Evolutionary conservation across 2,329 filamentous ascomycete species (phyloP), one percentile per base, ranked within the genome.

Genomic region (Fusarium multiceps): DNA sequence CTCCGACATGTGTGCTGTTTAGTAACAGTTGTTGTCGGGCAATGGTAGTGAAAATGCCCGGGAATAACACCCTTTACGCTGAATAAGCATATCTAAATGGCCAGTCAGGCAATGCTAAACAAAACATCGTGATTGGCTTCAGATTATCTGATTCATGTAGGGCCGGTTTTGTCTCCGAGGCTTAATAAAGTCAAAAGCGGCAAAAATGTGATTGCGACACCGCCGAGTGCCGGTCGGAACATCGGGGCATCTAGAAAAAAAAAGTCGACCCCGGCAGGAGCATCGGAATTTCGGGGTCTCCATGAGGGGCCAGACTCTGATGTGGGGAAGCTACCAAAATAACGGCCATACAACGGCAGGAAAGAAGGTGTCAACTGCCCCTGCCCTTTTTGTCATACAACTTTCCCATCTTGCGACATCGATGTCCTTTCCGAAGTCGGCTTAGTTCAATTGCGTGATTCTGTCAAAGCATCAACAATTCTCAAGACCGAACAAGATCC

Each of bases 361-460:
- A 2, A 23, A 1, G 0, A 0, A 2, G 0, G 8, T 7, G 1
- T 10, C 11, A 12, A 2, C 10, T 66, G 51, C 20, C 7, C 1
- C 23, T 9, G 27, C 4, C 7, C 3, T 58, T 72, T 71, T 66
- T 69, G 54, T 69, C 65, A 66, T 32, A 47, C 47, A 55, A 55
- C 45, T 55, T 57, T 69, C 40, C 43, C 56, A 51, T 63, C 61
- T 74, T 68, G 66, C 71, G 69, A 65, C 66, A 74, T 70, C 59
- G 46, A 68, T 30, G 46, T 72, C 77, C 77, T 79, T 71, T 64
- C 79, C 77, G 23, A 62, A 75, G 72, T 55, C 43, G 74, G 78
- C 47, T 64, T 77, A 76, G 75, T 45, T 49, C 68, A 78, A 81
- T 81, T 81, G 80, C 80, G 80, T 81, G 80, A 81, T 81, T 80